Base-by-base conservation (phyloP, 495 filamentous ascomycete species). In the Neurospora hispaniola region DNA sequence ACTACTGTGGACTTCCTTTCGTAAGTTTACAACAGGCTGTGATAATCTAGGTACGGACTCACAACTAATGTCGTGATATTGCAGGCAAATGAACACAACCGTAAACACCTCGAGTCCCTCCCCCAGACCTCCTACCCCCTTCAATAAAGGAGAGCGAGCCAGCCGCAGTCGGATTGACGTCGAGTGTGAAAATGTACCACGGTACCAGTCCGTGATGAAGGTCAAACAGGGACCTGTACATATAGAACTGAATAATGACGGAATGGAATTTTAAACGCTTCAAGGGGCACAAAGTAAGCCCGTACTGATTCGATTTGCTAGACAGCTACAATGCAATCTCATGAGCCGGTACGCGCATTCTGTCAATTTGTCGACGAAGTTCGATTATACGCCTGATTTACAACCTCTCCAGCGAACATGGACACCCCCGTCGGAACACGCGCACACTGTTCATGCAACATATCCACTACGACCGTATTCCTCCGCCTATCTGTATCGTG, bases 1-100 rank as follows among this genome's bases (percentile, higher is more conserved):
- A 86, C 73, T 99, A 99, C 84, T 99, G 96, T 80, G 96, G 96
- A n/a, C 79, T 94, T 76, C 96, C 96, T 75, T 99, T 90, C 80
- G 96, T 98, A 86, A 79, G 95, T 89, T 46, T 23, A 31, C 10
- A 40, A n/a, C 43, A 69, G 35, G 43, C 11, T 27, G 16, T 18
- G 27, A 18, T 38, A 23, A 38, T 40, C 54, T 35, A 8, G 18
- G 38, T 7, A 6, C 23, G 46, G 5, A 1, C 41, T 44, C 59
- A 41, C 11, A 27, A 43, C 46, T 70, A 72, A 69, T 44, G 10
- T 27, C 35, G 20, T 27, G 54, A 12, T 16, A 42, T 62, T 59
- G 1, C 31, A 97, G 94, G 94, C 94, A 72, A 88, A 97, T 75
- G 93, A 97, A 77, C 91, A 94, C 73, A 89, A 98, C 84, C 87